Evolutionary conservation across 2,329 filamentous ascomycete species (phyloP), one percentile per base, ranked within the genome.

Genomic region (Pseudopyricularia cyperi): DNA sequence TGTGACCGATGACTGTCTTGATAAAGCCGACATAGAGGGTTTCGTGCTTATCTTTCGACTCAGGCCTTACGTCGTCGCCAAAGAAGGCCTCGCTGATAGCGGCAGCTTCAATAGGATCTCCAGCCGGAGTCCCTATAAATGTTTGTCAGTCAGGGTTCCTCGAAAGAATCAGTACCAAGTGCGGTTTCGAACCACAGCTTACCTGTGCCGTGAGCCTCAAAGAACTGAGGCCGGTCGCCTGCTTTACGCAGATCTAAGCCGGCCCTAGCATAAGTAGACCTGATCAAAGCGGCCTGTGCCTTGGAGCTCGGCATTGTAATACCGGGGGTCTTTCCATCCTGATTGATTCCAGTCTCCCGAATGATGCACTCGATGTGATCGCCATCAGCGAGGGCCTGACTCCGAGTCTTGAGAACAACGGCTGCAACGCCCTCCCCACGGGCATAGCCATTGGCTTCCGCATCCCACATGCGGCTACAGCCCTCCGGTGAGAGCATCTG

Each of bases 381-480:
- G 0, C 71, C 71, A 48, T 75, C 74, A 5, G 60, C 60, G 8
- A 79, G 52, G 1, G 77, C 77, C 35, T 65, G 64, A 11, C 66
- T 66, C 19, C 67, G 60, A 1, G 60, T 66, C 60, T 79, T 79
- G 3, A 79, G 55, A 0, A 77, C 54, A 0, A 79, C 34, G 3
- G 68, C 64, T 0, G 65, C 71, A 12, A 72, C 58, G 2, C 75
- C 76, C 55, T 79, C 76, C 3, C 74, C 76, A 17, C 75, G 66
- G 1, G 68, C 73, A 55, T 78, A 79, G 0, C 76, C 77, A 52
- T 75, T 65, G 0, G 71, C 76, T 7, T 60, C 57, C 0, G 60
- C 58, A 54, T 77, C 74, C 60, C 70, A 76, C 57, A 67, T 68
- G 15, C 65, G 63, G 26, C 63, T 69, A 42, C 60, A 62, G 0